Base-by-base conservation (phyloP, 2,329 filamentous ascomycete species). In the Nigrograna mackinnonii region DNA sequence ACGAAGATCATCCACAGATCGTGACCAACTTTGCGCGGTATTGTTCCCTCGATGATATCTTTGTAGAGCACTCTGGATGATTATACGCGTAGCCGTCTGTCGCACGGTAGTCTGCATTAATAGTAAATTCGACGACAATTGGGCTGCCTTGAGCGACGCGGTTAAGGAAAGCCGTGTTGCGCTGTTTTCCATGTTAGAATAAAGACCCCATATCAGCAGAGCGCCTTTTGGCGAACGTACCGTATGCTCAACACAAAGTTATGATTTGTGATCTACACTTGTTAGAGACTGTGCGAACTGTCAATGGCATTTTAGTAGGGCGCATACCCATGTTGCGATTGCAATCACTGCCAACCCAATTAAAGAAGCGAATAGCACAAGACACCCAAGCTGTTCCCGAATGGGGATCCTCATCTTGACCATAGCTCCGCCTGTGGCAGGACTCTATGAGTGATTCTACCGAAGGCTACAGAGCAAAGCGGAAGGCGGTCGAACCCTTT, bases 131-230 rank as follows among this genome's bases (percentile, higher is more conserved):
- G 89, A 86, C 5, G 86, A 77, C 49, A 96, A 79, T 62, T 92
- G 86, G 21, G 87, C 84, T 16, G 91, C 86, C 68, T 96, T 96
- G 62, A 96, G 83, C 3, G 87, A 91, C 5, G 91, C 91, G 1
- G 89, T 89, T 48, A 96, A 77, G 19, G 84, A 75, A 35, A 96
- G 80, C 38, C 85, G 80, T 38, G 80, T 77, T 11, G 80, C 70
- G 35, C 78, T 75, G n/a, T n/a, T n/a, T n/a, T n/a, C n/a, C n/a
- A n/a, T n/a, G n/a, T n/a, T n/a, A 20, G 5, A 20, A 22, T 1
- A 11, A 7, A 11, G 31, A 33, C 31, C 7, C 11, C 12, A 42
- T 56, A 37, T 28, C 20, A 13, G 17, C 12, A 24, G 7, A 20
- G 5, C 26, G 14, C n/a, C n/a, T n/a, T n/a, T n/a, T n/a, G n/a